Conservation (phyloP, 257 asterid genomes). For the Solanum bulbocastanum region DNA sequence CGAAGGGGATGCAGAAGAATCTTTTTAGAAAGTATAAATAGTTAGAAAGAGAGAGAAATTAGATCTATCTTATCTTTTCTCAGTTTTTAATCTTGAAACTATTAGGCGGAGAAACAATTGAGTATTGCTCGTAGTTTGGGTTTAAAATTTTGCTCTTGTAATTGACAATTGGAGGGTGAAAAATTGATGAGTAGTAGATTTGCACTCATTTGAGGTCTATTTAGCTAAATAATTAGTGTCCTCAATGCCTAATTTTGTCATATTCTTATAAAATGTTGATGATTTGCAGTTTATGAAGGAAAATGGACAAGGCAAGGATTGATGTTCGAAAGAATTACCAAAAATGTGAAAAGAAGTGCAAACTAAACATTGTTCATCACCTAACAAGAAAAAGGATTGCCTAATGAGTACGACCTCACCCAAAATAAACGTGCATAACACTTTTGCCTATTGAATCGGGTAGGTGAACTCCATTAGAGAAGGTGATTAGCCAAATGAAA, state of each 20-base stretch:
- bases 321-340: background rate
- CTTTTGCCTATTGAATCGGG: background rate
- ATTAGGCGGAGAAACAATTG: background rate
- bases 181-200: background rate
- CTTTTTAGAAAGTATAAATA: background rate
- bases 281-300: background rate
- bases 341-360: background rate
- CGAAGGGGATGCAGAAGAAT: background rate
- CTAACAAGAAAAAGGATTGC: background rate
- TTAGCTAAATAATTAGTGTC: background rate
- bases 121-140: background rate
- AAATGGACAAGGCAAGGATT: background rate
- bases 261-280: background rate
- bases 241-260: background rate
- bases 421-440: background rate
- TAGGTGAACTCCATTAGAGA: too few species aligned
- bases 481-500: too few species aligned
- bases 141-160: too few species aligned
- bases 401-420: background rate
- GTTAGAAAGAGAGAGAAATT: background rate
- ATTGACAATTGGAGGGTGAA: background rate
- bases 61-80: background rate
- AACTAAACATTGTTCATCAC: background rate
- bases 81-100: too few species aligned
- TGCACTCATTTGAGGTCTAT: background rate